A percentile compares a stretch with the other conserved stretches of the same genome.
These are phyloP conservation scores for Camellia japonica DNA, from an alignment of 148 eudicot species.

Conservation along the genomic window DNA sequence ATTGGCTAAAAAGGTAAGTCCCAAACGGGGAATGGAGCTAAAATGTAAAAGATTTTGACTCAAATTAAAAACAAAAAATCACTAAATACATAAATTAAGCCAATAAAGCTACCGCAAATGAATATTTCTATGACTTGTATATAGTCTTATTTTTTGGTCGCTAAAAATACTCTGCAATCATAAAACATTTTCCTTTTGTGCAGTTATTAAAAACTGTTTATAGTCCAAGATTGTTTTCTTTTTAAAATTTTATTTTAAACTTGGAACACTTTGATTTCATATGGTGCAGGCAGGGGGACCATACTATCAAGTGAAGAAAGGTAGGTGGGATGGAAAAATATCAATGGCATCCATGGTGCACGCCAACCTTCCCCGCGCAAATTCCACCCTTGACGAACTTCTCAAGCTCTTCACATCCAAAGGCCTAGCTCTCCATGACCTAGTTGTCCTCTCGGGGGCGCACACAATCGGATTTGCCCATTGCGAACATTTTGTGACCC, in stretches of 20 bases:
- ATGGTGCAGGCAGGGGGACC: slow-evolving; percentile 74
- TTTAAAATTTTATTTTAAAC: not conserved
- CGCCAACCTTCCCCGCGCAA: slow-evolving; percentile 54
- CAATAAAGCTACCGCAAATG: too few species aligned
- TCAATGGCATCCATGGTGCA: slow-evolving; percentile 60
- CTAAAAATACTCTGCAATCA: too few species aligned
- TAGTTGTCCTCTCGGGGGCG: slow-evolving; percentile 86
- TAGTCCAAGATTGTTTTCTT: not conserved
- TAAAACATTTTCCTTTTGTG: too few species aligned
- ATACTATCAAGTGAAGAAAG: slow-evolving; percentile 78
- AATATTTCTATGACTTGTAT: too few species aligned
- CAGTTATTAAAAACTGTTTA: too few species aligned
- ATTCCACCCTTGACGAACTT: slow-evolving; percentile 61
- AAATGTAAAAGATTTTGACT: too few species aligned
- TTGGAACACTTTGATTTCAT: not conserved
- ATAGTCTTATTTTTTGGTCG: too few species aligned
- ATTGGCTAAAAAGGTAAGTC: too few species aligned
- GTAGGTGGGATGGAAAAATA: slow-evolving; percentile 81
- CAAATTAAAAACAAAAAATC: too few species aligned
- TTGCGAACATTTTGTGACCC: slow-evolving; percentile 52
- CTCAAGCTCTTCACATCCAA: slow-evolving; percentile 67
- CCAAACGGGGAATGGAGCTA: too few species aligned
- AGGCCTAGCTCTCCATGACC: slow-evolving; percentile 55
- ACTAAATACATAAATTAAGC: too few species aligned
- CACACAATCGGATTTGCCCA: slow-evolving; percentile 86